Evolutionary conservation across 768 basidiomycete genomes (phyloP), one percentile per base, ranked within the genome.

Genomic region (Phlebiopsis flavidoalba): DNA sequence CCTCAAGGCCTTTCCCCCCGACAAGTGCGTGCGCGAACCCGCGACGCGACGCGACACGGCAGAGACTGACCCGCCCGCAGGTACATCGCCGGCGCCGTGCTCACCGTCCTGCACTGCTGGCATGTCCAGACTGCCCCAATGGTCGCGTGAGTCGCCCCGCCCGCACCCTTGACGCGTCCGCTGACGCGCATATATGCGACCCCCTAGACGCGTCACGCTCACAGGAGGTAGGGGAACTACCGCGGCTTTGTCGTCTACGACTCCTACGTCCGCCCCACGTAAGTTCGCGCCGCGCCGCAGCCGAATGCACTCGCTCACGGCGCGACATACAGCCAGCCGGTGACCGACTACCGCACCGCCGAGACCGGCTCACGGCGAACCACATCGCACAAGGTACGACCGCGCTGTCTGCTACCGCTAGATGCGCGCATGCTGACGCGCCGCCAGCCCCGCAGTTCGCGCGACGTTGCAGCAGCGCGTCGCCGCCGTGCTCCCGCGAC

Each of bases 211-310:
- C 40, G 80, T 84, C 17, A 80, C 81, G 12, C 62, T 83, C 36
- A 73, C 75, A n/a, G n/a, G n/a, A n/a, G n/a, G n/a, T n/a, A n/a
- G n/a, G n/a, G n/a, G 19, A 80, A 84, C 68, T 82, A 80, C 63
- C 70, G 74, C 63, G 82, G 83, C 17, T 60, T 70, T 31, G 64
- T 74, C 8, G 57, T 84, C 22, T 68, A 80, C 51, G 83, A 84
- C 65, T 80, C 79, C 40, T 79, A 74, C 66, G 82, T 85, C 51
- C 78, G 73, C 19, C 83, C 83, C 49, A 82, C 80, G 83, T 84
- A 64, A 69, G 79, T 72, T 22, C 53, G 22, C 12, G 3, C 2
- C 35, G 48, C n/a, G 15, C 15, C 52, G 4, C 21, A 43, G n/a
- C n/a, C n/a, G 19, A 52, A n/a, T 40, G 10, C 36, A 5, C 36